Conservation (phyloP, 768 basidiomycete species). For the Suillus clintonianus region DNA sequence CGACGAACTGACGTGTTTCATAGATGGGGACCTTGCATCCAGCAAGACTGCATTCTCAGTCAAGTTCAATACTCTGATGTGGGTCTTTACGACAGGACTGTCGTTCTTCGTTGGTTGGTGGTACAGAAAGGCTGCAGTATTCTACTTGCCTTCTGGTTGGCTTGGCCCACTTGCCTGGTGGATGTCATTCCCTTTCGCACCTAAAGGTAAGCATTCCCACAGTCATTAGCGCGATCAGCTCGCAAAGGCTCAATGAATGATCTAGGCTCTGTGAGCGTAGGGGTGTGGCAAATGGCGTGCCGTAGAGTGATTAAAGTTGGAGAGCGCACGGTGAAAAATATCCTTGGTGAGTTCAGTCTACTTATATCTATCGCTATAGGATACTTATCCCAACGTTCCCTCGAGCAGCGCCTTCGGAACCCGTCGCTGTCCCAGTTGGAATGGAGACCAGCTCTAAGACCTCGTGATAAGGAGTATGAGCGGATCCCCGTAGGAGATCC, state of each 20-base stretch:
- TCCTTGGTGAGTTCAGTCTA: slow-evolving; percentile 38
- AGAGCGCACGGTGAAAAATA: slow-evolving; percentile 70
- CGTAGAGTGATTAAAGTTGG: slow-evolving; percentile 78
- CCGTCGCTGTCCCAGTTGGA: slow-evolving; percentile 19
- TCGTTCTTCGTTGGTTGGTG: slow-evolving; percentile 89
- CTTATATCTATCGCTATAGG: slow-evolving; percentile 6
- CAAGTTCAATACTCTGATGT: slow-evolving; percentile 73
- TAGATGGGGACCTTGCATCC: slow-evolving; percentile 69
- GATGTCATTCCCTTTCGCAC: slow-evolving; percentile 89
- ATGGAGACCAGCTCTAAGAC: slow-evolving; percentile 13
- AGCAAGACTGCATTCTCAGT: slow-evolving; percentile 63
- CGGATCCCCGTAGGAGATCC: slow-evolving; percentile 3
- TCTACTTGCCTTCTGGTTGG: slow-evolving; percentile 91
- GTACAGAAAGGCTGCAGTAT: slow-evolving; percentile 88
- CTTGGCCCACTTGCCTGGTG: slow-evolving; percentile 88
- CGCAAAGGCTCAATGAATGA: slow-evolving; percentile 2
- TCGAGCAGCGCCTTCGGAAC: slow-evolving; percentile 19
- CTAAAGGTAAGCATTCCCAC: slow-evolving; percentile 58
- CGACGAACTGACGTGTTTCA: slow-evolving; percentile 3
- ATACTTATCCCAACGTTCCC: slow-evolving; percentile 2
- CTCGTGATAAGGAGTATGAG: slow-evolving; percentile 16
- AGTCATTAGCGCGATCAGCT: background rate
- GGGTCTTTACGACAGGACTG: slow-evolving; percentile 84
- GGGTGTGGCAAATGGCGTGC: slow-evolving; percentile 95
- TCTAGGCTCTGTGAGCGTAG: slow-evolving; percentile 88